Evolutionary conservation across 139 green algal genomes (phyloP).

Genomic region (Ettlia oleoabundans): DNA sequence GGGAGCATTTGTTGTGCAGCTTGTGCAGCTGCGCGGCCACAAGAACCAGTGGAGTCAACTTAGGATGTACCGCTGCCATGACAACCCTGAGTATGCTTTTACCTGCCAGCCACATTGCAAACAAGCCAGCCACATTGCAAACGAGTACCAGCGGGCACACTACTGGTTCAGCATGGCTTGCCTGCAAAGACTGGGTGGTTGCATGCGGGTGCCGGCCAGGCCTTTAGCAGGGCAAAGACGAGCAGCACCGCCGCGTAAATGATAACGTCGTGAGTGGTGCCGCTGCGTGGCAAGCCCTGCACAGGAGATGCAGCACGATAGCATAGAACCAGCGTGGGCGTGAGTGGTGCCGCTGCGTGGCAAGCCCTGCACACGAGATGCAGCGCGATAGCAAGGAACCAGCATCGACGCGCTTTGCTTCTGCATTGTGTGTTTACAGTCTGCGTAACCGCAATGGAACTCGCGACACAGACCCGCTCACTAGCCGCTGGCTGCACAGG

Average conservation of each 20-base stretch:
- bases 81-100: too few relatives aligned
- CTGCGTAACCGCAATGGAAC: too few relatives aligned
- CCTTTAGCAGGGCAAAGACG: constrained; percentile 39
- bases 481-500: neutral
- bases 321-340: too few relatives aligned
- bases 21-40: constrained; percentile 39
- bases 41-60: neutral
- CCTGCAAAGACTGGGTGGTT: constrained; percentile 39
- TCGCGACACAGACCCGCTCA: too few relatives aligned
- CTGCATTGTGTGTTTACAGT: too few relatives aligned
- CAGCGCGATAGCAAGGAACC: too few relatives aligned
- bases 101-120: too few relatives aligned
- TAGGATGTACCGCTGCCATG: too few relatives aligned
- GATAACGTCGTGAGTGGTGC: neutral
- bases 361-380: constrained; percentile 37
- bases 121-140: neutral
- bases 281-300: constrained; percentile 34
- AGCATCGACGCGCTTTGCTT: too few relatives aligned
- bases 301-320: too few relatives aligned
- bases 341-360: neutral
- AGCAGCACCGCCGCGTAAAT: constrained; percentile 55
- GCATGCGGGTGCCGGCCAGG: constrained; percentile 35
- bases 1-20: constrained; percentile 43
- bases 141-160: too few relatives aligned
- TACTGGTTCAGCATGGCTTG: neutral